Conservation (phyloP, 1,284 basidiomycete species). For the Cryptococcus depauperatus region DNA sequence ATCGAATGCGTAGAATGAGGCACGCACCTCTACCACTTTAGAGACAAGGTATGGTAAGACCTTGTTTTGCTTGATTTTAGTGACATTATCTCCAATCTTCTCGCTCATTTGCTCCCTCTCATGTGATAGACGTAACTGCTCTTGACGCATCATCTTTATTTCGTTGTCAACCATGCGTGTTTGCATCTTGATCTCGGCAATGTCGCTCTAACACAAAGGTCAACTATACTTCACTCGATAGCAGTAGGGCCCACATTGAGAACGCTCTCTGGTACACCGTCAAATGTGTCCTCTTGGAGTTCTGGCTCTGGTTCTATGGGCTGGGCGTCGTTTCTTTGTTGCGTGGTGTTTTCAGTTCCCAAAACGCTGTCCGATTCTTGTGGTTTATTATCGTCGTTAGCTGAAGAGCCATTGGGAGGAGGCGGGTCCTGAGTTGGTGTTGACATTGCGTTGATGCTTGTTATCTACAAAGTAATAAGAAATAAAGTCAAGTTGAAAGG, state of each 20-base stretch:
- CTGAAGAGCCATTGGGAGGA: slow-evolving; percentile 16
- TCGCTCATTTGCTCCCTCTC: slow-evolving; percentile 95
- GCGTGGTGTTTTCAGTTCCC: neutral
- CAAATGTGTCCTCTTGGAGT: slow-evolving; percentile 39
- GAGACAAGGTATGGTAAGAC: slow-evolving; percentile 96
- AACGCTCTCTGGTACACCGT: slow-evolving; percentile 42
- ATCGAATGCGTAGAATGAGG: neutral
- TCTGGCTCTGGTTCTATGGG: too few relatives aligned
- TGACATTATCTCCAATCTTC: slow-evolving; percentile 95
- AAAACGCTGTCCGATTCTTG: slow-evolving; percentile 3
- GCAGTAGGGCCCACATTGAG: slow-evolving; percentile 26
- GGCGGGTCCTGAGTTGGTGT: slow-evolving; percentile 27
- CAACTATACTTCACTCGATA: neutral
- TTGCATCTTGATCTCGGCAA: slow-evolving; percentile 78
- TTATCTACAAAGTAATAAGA: neutral
- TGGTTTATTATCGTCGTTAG: slow-evolving; percentile 9
- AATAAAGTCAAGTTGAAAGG: neutral
- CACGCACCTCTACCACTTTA: slow-evolving; percentile 83
- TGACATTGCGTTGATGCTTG: slow-evolving; percentile 18
- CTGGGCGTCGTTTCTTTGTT: slow-evolving; percentile 17
- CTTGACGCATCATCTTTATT: slow-evolving; percentile 92
- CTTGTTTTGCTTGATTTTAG: slow-evolving; percentile 99
- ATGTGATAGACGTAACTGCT: slow-evolving; percentile 82
- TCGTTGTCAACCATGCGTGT: slow-evolving; percentile 89
- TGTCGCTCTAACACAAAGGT: slow-evolving; percentile 47